Base-by-base conservation (phyloP, 2,329 filamentous ascomycete species). In the Knufia petricola region DNA sequence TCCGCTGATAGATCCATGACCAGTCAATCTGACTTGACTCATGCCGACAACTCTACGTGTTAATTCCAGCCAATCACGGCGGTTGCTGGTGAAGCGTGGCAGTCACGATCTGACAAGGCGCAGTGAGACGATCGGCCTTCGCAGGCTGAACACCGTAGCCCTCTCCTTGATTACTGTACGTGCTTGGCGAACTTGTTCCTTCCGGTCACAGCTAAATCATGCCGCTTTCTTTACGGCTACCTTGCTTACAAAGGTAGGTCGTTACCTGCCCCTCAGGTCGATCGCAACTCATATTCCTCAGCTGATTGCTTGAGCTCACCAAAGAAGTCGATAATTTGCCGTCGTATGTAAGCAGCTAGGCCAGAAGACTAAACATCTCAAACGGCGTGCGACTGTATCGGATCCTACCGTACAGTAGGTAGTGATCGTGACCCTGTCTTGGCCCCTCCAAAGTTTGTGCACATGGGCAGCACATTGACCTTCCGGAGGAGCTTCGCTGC, bases 41-140 rank as follows among this genome's bases (percentile, higher is more conserved):
- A 41, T 20, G 23, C 39, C 39, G 23, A 41, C 7, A 24, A 4
- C 3, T 7, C n/a, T 15, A 26, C 21, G 24, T 4, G 32, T 20
- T 7, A 13, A 3, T 3, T 13, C n/a, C 24, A 21, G 28, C 41
- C 41, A 44, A 44, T 44, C 24, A n/a, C 13, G 21, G 4, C 2
- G 26, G 4, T 20, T n/a, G 41, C 41, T 44, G 41, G 32, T 44
- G 3, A 44, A 44, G 41, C 41, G 41, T 44, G 41, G 2, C 7
- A 32, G 28, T 8, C 41, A 44, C 9, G 7, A 32, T 26, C 41
- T 12, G 7, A 44, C 21, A 31, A 31, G 21, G 41, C 20, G 17
- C 24, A 31, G 24, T 13, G 15, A 31, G 3, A 17, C 19, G 2
- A n/a, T 32, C 41, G 41, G 41, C 15, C 12, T 31, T 44, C 21